phyloP scores from a whole-genome alignment of 768 basidiomycete genomes.

The Xerocomellus dryophilus region DNA sequence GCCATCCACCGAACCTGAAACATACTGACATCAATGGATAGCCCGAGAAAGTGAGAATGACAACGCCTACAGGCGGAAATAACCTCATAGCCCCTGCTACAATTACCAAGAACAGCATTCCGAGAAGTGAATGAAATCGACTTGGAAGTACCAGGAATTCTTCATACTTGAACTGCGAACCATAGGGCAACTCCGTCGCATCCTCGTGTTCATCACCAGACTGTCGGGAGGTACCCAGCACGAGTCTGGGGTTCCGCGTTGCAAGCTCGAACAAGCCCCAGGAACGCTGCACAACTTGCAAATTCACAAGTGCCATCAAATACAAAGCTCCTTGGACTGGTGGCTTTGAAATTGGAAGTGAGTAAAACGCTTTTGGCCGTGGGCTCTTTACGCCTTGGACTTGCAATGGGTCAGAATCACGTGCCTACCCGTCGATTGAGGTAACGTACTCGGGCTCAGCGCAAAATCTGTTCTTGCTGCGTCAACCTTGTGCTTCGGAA shows the following conservation, averaged over 20 bases:
- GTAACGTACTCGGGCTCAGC: constrained; percentile 42
- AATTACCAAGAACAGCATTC: constrained; percentile 34
- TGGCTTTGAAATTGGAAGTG: constrained; percentile 34
- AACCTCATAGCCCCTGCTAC: constrained; percentile 28
- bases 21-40: background rate
- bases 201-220: constrained; percentile 19
- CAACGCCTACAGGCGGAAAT: constrained; percentile 37
- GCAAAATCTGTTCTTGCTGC: constrained; percentile 37
- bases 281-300: constrained; percentile 51
- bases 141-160: constrained; percentile 55
- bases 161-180: constrained; percentile 69
- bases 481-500: constrained; percentile 29
- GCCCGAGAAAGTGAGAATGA: background rate
- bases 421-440: background rate
- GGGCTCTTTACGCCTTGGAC: constrained; percentile 34
- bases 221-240: constrained; percentile 10
- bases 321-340: constrained; percentile 40
- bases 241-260: constrained; percentile 16
- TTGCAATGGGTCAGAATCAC: constrained; percentile 14
- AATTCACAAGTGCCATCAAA: constrained; percentile 45
- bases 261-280: constrained; percentile 49
- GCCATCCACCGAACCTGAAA: constrained; percentile 50
- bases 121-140: constrained; percentile 38
- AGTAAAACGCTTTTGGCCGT: constrained; percentile 31
- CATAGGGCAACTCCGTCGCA: constrained; percentile 45